phyloP scores from a whole-genome alignment of 805 yeast genomes.

The Lipomyces lipofer region DNA sequence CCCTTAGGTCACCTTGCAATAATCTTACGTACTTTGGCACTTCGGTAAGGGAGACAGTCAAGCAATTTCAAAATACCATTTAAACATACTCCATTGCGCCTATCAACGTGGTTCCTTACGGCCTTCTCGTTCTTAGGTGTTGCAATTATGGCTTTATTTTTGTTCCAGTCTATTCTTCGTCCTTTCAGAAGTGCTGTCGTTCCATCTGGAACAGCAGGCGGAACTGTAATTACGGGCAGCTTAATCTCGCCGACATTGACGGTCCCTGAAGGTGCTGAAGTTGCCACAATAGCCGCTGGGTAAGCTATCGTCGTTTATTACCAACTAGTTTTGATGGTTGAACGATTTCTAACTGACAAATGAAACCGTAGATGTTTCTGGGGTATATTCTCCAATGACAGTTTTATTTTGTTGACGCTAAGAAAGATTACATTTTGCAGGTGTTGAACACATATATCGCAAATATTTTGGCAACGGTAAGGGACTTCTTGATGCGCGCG shows the following conservation, averaged over 20 bases:
- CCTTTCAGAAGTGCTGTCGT: constrained; percentile 2
- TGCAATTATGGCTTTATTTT: constrained; percentile 2
- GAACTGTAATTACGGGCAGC: neutral
- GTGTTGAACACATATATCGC: constrained; percentile 74
- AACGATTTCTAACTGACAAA: neutral
- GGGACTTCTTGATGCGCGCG: constrained; percentile 73
- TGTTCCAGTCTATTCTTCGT: constrained; percentile 5
- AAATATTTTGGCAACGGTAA: constrained; percentile 61
- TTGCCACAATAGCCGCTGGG: constrained; percentile 56
- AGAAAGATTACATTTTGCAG: constrained; percentile 4
- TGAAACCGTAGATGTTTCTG: constrained; percentile 47
- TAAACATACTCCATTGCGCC: no score
- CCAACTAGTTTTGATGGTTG: neutral
- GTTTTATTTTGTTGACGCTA: neutral
- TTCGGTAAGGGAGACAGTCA: no score
- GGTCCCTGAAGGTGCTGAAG: constrained; percentile 49
- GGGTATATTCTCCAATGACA: constrained; percentile 31
- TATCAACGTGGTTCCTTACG: no score
- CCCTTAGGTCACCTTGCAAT: no score
- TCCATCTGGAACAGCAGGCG: constrained; percentile 14
- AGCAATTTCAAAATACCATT: no score
- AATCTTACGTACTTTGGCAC: no score
- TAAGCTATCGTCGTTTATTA: no score
- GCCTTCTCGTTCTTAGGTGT: no score
- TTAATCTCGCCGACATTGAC: constrained; percentile 37